phyloP scores from a whole-genome alignment of 139 green algal species.

The Volvox africanus region DNA sequence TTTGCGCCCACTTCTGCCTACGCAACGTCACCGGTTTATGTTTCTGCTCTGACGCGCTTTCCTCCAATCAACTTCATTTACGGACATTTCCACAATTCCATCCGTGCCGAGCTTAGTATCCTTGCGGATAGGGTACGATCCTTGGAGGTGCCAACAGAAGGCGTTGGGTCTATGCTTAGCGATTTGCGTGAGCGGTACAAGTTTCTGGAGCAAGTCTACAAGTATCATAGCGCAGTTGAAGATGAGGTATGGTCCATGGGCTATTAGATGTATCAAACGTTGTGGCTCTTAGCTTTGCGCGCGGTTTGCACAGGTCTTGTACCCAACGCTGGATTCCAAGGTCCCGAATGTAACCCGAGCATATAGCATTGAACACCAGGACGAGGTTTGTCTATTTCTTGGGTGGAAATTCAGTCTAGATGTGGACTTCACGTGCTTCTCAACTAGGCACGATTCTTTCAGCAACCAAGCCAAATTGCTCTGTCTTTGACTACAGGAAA shows the following conservation, averaged over 20 bases:
- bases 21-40: background rate
- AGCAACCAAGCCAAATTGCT: background rate
- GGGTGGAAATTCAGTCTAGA: background rate
- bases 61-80: constrained; percentile 89
- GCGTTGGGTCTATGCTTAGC: constrained; percentile 53
- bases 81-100: constrained; percentile 86
- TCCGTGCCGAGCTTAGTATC: constrained; percentile 79
- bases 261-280: background rate
- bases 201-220: constrained; percentile 92
- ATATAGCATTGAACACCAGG: constrained; percentile 92
- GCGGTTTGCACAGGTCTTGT: constrained; percentile 84
- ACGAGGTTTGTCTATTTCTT: constrained; percentile 75
- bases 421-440: too few species aligned
- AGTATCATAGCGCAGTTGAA: constrained; percentile 92
- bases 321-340: constrained; percentile 89
- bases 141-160: constrained; percentile 45
- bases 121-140: constrained; percentile 63
- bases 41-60: background rate
- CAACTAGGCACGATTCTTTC: too few species aligned
- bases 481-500: constrained; percentile 58
- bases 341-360: constrained; percentile 92
- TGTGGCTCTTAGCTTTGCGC: background rate
- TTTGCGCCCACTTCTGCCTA: background rate
- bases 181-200: constrained; percentile 76
- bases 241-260: constrained; percentile 83